Base-by-base conservation (phyloP, 2,329 filamentous ascomycete species). In the Botrytis sinoallii region DNA sequence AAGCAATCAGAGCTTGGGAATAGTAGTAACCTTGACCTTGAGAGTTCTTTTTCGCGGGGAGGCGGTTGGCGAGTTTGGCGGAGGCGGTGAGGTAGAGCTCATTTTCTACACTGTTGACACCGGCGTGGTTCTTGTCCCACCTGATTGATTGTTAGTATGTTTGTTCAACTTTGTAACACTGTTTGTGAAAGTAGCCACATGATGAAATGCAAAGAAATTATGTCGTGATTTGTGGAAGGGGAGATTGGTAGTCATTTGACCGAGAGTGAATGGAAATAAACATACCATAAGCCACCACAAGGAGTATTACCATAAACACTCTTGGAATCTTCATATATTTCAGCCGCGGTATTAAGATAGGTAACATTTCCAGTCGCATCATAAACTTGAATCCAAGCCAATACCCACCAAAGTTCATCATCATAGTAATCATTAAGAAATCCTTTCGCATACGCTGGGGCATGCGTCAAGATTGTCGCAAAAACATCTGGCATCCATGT, bases 381-480 rank as follows among this genome's bases (percentile, higher is more conserved):
- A 77, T 85, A 89, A 7, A 86, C 83, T 38, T 86, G 84, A 71
- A 90, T 86, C 84, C 88, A 86, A 29, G 84, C 88, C 74, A 90
- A 83, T 16, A 85, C 88, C 89, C 89, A 91, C 89, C 89, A 90
- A n/a, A 87, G 85, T 78, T 88, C 86, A 77, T 90, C 89, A 75
- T 91, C 89, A 76, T 88, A 89, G 74, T 82, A 89, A 10, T 85
- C 84, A 74, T 88, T 87, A 72, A 86, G 80, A 72, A 83, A 85
- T 18, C n/a, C 52, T 14, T 61, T 40, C 22, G 63, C 38, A 48
- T 35, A 72, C 12, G 22, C 65, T 7, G 71, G 71, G 8, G 77
- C 79, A 14, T 76, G 77, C 20, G 75, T 75, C 40, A 78, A 80
- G 4, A 81, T 75, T 32, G 44, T 66, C 14, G 75, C 68, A 18